Evolutionary conservation across 2,329 filamentous ascomycete species (phyloP), one percentile per base, ranked within the genome.

Genomic region (Colletotrichum agaves): DNA sequence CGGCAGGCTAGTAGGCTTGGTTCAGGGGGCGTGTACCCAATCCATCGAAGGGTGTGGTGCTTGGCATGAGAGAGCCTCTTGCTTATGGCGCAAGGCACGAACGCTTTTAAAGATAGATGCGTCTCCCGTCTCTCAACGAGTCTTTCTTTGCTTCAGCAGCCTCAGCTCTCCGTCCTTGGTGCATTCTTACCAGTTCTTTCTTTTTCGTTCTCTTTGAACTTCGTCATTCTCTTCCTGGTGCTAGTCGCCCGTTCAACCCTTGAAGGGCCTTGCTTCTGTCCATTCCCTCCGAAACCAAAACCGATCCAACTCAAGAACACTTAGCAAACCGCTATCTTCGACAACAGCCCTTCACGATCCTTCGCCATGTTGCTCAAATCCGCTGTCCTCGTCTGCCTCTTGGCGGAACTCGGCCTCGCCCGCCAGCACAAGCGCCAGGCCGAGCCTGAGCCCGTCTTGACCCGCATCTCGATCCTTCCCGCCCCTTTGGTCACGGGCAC

Each of bases 171-270:
- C 61, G 67, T 39, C 56, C 56, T 61, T 69, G 39, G 61, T 55
- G 27, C 46, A 49, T 61, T 67, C 50, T 55, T 55, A 39, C 65
- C 61, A 59, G 47, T 60, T 60, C 44, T 53, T 49, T 23, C 47
- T 55, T 62, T 60, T 52, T 50, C 31, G 39, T 56, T 66, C 58
- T 52, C 43, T 65, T 66, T 15, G 63, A 53, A 58, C 56, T 56
- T 67, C 43, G 61, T 69, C 66, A 46, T 69, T 69, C 56, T 67
- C 66, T 69, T 69, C 56, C 47, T 31, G 66, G 66, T 69, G 66
- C 66, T 67, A 69, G 66, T 69, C 63, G 56, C 65, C 65, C 61
- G 21, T 41, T n/a, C 15, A 23, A 23, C 64, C 65, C 61, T 68
- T 46, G 61, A 68, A 59, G 65, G 65, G 61, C 53, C 53, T 68